Evolutionary conservation across 2,329 filamentous ascomycete genomes (phyloP).

Genomic region (Neoarthrinium moseri): DNA sequence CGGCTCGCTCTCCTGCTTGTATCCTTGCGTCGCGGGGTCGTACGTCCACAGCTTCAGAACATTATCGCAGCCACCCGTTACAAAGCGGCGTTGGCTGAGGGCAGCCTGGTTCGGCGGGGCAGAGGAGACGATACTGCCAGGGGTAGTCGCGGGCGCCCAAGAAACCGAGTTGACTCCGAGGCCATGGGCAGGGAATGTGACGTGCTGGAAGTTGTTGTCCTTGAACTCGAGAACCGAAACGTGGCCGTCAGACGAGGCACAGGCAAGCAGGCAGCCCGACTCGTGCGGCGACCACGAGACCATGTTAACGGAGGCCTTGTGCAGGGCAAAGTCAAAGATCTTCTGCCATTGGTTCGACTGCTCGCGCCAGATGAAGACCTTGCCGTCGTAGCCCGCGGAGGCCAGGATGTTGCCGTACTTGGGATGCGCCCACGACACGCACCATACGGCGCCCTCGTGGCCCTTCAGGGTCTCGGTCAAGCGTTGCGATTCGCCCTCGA

Average conservation of each 20-base stretch:
- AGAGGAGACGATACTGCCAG: constrained; percentile 81
- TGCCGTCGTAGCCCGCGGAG: constrained; percentile 93
- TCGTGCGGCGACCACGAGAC: constrained; percentile 98
- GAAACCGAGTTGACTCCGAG: constrained; percentile 94
- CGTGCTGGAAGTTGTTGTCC: constrained; percentile 89
- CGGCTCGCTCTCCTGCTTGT: constrained; percentile 61
- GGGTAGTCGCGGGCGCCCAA: constrained; percentile 84
- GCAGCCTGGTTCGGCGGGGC: constrained; percentile 54
- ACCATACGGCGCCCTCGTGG: constrained; percentile 97
- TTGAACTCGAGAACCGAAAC: constrained; percentile 96
- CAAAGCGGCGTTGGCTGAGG: constrained; percentile 74
- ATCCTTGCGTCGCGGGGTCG: constrained; percentile 59
- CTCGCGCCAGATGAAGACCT: constrained; percentile 98
- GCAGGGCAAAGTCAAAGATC: constrained; percentile 89
- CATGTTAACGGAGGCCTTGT: constrained; percentile 96
- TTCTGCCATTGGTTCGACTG: constrained; percentile 74
- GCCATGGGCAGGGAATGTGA: constrained; percentile 87
- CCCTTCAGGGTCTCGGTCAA: constrained; percentile 92
- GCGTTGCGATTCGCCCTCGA: constrained; percentile 88
- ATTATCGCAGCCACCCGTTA: constrained; percentile 94
- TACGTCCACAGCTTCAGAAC: constrained; percentile 90
- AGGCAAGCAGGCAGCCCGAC: constrained; percentile 89
- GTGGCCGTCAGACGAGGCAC: constrained; percentile 89
- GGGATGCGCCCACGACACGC: constrained; percentile 95
- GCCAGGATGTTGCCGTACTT: constrained; percentile 98